Conservation (phyloP, 305 asterid genomes). For the Solanum aculeatissimum region DNA sequence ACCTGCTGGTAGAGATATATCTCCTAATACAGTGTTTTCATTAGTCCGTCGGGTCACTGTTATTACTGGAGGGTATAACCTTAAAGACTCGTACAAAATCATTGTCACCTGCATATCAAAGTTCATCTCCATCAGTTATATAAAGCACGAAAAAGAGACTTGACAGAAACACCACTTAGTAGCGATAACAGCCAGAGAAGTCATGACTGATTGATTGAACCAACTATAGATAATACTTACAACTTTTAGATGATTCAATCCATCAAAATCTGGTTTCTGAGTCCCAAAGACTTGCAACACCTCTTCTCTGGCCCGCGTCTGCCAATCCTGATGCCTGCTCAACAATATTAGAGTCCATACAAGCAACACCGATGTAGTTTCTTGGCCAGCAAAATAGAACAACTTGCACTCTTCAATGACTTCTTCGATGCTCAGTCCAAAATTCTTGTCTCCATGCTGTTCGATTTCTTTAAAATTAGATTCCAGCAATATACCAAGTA, state of each 20-base stretch:
- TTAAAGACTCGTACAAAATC: constrained; percentile 14
- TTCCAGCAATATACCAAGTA: not conserved
- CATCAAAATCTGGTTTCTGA: constrained; percentile 17
- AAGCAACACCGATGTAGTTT: not conserved
- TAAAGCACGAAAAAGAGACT: not conserved
- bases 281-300: constrained; percentile 16
- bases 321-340: constrained; percentile 24
- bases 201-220: not conserved
- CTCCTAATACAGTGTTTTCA: constrained; percentile 8
- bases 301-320: constrained; percentile 29
- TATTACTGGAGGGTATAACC: constrained; percentile 9
- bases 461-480: not conserved
- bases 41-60: not conserved
- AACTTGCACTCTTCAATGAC: constrained; percentile 39
- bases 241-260: constrained; percentile 23
- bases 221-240: constrained; percentile 10
- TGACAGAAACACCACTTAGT: not conserved
- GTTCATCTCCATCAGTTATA: not conserved
- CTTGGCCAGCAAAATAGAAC: constrained; percentile 13
- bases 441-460: not conserved
- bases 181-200: no score
- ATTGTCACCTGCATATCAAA: constrained; percentile 6
- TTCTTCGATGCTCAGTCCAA: constrained; percentile 31
- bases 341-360: constrained; percentile 34
- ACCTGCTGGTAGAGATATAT: constrained; percentile 10